Base-by-base conservation (phyloP, 2,329 filamentous ascomycete genomes). In the Drechmeria coniospora region DNA sequence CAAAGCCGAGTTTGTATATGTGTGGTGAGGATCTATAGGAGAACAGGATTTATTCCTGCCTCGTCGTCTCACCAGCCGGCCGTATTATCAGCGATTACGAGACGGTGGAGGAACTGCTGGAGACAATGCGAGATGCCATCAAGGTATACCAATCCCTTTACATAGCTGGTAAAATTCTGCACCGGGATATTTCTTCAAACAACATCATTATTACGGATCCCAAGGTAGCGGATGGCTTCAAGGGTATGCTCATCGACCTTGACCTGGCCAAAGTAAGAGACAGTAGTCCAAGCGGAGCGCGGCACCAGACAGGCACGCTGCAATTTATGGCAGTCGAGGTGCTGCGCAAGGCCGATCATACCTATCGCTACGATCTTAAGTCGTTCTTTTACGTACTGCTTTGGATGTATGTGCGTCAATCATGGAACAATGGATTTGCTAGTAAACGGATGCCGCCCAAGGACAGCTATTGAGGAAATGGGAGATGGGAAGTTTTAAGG, bases 291-390 rank as follows among this genome's bases (percentile, higher is more conserved):
- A 38, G 42, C 30, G 32, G 42, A 27, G 42, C 33, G 18, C 21
- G 40, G 33, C 25, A 52, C 32, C 32, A 33, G 23, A 39, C 36
- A 16, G 44, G 48, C 21, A 52, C 40, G 17, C 43, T 48, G 35
- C 35, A 47, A 23, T 52, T 50, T 25, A 55, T 53, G 41, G 49
- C 45, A 0, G 43, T 51, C 18, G 43, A 49, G 27, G 45, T 56
- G 8, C 32, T 56, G 6, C 26, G 36, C n/a, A 38, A 33, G 6
- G 32, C 36, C 4, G 32, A 40, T 18, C 43, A 53, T n/a, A n/a
- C n/a, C n/a, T n/a, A n/a, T n/a, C n/a, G n/a, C n/a, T n/a, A n/a
- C n/a, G n/a, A n/a, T n/a, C n/a, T n/a, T n/a, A n/a, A n/a, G n/a
- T n/a, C n/a, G n/a, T 47, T n/a, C n/a, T n/a, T n/a, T n/a, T n/a